phyloP scores from a whole-genome alignment of 495 filamentous ascomycete genomes.

The Cercophora newfieldiana region DNA sequence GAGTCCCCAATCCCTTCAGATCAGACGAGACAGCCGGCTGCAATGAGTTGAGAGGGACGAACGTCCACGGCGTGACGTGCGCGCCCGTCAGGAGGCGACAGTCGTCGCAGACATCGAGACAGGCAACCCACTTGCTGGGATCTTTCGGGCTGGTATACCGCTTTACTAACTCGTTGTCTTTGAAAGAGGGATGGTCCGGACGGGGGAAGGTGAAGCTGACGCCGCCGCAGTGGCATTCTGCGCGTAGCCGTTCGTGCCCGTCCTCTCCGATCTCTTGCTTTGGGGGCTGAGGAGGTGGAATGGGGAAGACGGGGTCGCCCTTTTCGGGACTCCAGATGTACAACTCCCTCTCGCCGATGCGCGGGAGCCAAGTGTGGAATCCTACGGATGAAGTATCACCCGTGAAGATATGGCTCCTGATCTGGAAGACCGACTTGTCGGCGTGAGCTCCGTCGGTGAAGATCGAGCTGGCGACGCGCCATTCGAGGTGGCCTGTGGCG shows the following conservation, averaged over 20 bases:
- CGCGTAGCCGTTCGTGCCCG: conserved; percentile 34
- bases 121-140: conserved; percentile 55
- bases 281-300: conserved; percentile 15
- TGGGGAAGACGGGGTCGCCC: conserved; percentile 24
- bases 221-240: conserved; percentile 46
- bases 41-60: conserved; percentile 56
- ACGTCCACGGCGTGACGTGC: conserved; percentile 63
- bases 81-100: conserved; percentile 61
- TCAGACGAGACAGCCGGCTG: conserved; percentile 39
- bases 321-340: conserved; percentile 27
- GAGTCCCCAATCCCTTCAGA: conserved; percentile 48
- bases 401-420: conserved; percentile 44
- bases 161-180: conserved; percentile 8
- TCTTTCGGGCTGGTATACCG: conserved; percentile 22
- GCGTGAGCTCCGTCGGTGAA: conserved; percentile 26
- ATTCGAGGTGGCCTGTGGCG: conserved; percentile 26
- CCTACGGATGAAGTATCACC: conserved; percentile 22
- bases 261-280: conserved; percentile 19
- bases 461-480: conserved; percentile 35
- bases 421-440: conserved; percentile 37
- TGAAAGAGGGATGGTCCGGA: conserved; percentile 24
- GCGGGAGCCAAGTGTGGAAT: conserved; percentile 43
- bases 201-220: conserved; percentile 45
- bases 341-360: conserved; percentile 39
- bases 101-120: conserved; percentile 58